phyloP scores from a whole-genome alignment of 169 alveolate genomes.

The Eimeria maxima region DNA sequence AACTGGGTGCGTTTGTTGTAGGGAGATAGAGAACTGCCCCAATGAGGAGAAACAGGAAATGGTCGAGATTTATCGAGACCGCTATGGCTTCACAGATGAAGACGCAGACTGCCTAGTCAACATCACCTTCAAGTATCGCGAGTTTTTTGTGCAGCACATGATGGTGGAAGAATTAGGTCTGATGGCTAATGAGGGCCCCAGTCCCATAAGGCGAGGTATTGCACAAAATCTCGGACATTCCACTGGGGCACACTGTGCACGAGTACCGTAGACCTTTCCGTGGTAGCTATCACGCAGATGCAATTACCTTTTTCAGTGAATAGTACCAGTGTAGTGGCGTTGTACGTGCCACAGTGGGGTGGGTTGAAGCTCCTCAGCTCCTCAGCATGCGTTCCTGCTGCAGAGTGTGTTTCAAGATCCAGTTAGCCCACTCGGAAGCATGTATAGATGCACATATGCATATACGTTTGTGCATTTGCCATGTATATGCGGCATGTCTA shows the following conservation, averaged over 20 bases:
- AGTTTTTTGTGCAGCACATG: conserved; percentile 94
- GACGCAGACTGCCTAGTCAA: conserved; percentile 94
- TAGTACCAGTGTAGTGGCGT: not conserved
- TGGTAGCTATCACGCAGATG: not conserved
- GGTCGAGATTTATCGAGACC: conserved; percentile 91
- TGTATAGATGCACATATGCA: too few species aligned
- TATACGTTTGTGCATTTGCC: too few species aligned
- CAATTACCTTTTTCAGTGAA: not conserved
- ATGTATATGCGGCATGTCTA: too few species aligned
- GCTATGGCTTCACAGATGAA: conserved; percentile 91
- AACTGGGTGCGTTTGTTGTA: conserved; percentile 49
- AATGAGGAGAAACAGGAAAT: conserved; percentile 93
- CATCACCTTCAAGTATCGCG: conserved; percentile 91
- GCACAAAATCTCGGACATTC: not conserved
- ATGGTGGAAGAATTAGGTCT: conserved; percentile 96
- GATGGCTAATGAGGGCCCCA: conserved; percentile 88
- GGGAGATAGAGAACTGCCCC: conserved; percentile 95
- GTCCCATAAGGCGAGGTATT: conserved; percentile 87
- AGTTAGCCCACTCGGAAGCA: too few species aligned
- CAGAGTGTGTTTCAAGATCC: not conserved
- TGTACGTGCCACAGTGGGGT: not conserved
- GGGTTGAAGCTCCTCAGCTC: too few species aligned
- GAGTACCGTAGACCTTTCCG: not conserved
- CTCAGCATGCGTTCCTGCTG: not conserved
- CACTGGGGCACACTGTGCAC: too few species aligned